These are phyloP conservation scores for Sphaerostilbella broomeana DNA, from an alignment of 2,329 filamentous ascomycete species.

Conservation along the genomic window DNA sequence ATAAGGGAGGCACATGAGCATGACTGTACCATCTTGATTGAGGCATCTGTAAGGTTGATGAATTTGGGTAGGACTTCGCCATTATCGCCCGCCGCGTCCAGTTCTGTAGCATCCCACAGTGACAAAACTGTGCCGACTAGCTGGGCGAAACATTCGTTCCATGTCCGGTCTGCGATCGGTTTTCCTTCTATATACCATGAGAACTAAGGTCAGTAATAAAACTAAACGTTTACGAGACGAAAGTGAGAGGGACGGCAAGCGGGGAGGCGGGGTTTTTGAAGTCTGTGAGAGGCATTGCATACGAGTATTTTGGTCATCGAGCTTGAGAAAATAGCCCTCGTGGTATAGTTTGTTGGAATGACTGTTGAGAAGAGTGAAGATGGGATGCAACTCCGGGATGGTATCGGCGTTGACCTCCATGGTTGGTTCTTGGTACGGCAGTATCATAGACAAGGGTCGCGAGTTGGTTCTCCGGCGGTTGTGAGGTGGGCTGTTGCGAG, in stretches of 20 bases:
- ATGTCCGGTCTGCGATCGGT: slow-evolving; percentile 77
- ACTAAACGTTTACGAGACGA: no score
- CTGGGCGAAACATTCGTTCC: slow-evolving; percentile 96
- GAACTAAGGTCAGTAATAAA: slow-evolving; percentile 10
- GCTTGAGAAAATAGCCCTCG: slow-evolving; percentile 94
- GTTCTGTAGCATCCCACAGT: slow-evolving; percentile 87
- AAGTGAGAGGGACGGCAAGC: no score
- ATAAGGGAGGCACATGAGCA: slow-evolving; percentile 3
- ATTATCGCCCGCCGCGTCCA: slow-evolving; percentile 80
- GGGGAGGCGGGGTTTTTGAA: no score
- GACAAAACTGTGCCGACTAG: slow-evolving; percentile 92
- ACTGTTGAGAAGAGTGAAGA: slow-evolving; percentile 89
- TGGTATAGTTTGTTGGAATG: slow-evolving; percentile 96
- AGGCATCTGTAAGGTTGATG: slow-evolving; percentile 94
- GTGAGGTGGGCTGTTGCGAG: slow-evolving; percentile 35
- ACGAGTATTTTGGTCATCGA: slow-evolving; percentile 92
- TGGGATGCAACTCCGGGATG: slow-evolving; percentile 85
- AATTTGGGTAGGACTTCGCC: slow-evolving; percentile 85
- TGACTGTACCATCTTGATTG: slow-evolving; percentile 85
- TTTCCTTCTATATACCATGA: slow-evolving; percentile 60
- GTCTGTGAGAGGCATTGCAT: slow-evolving; percentile 36
- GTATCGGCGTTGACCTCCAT: slow-evolving; percentile 83
- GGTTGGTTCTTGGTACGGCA: slow-evolving; percentile 76
- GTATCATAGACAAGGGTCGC: slow-evolving; percentile 77
- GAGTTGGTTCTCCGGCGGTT: slow-evolving; percentile 46